Evolutionary conservation across 2,329 filamentous ascomycete genomes (phyloP).

Genomic region (Pyrenophora teres): DNA sequence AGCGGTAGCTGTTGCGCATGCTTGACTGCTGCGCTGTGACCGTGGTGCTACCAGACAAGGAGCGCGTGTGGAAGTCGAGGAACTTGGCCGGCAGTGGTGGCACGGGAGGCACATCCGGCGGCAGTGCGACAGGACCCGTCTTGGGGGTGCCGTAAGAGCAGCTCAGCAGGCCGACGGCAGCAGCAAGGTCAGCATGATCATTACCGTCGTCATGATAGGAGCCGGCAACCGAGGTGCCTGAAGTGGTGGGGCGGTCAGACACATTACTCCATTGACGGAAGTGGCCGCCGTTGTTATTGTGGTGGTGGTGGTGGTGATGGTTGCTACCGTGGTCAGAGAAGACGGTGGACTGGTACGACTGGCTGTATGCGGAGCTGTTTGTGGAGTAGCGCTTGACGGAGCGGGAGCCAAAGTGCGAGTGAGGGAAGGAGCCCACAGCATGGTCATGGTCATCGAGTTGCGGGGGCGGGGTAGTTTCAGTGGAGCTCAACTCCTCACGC

Average conservation of each 20-base stretch:
- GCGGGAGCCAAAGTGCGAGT: slow-evolving; percentile 41
- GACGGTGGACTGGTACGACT: slow-evolving; percentile 79
- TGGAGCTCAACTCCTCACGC: slow-evolving; percentile 78
- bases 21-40: slow-evolving; percentile 62
- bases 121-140: slow-evolving; percentile 65
- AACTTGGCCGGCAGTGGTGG: slow-evolving; percentile 84
- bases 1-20: slow-evolving; percentile 65
- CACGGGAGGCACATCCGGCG: slow-evolving; percentile 80
- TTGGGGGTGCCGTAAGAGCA: slow-evolving; percentile 87
- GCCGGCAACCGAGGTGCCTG: slow-evolving; percentile 62
- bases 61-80: slow-evolving; percentile 60
- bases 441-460: slow-evolving; percentile 70
- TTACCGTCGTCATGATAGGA: slow-evolving; percentile 71
- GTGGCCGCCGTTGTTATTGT: slow-evolving; percentile 60
- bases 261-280: slow-evolving; percentile 70
- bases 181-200: slow-evolving; percentile 79
- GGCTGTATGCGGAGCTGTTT: slow-evolving; percentile 62
- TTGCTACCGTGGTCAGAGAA: slow-evolving; percentile 56
- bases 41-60: slow-evolving; percentile 63
- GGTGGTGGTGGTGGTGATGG: slow-evolving; percentile 52
- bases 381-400: slow-evolving; percentile 53
- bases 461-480: slow-evolving; percentile 90
- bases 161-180: slow-evolving; percentile 85
- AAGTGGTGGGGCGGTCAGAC: slow-evolving; percentile 78
- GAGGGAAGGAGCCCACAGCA: slow-evolving; percentile 54